phyloP scores from a whole-genome alignment of 345 rosid species.

The Kandelia obovata region DNA sequence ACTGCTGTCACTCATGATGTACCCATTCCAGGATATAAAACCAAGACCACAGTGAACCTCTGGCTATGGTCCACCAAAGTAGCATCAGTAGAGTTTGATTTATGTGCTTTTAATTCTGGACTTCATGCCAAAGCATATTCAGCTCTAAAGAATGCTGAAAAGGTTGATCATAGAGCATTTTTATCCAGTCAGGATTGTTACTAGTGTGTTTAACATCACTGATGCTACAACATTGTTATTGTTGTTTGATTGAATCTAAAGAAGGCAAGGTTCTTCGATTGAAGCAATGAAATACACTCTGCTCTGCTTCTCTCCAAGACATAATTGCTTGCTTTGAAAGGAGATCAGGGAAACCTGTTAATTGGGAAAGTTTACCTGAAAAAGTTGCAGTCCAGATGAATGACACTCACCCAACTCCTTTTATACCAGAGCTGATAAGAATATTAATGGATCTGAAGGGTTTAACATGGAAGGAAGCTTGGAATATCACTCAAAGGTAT shows the following conservation, averaged over 20 bases:
- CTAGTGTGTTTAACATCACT: too few species aligned
- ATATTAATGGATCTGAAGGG: constrained; percentile 46
- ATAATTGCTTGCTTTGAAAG: constrained; percentile 43
- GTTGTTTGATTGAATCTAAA: constrained; percentile 26
- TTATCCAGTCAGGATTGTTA: background rate
- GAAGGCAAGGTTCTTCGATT: constrained; percentile 50
- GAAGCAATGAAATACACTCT: constrained; percentile 55
- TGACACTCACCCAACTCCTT: constrained; percentile 53
- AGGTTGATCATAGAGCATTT: constrained; percentile 24
- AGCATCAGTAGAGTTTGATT: constrained; percentile 37
- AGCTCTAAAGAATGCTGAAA: constrained; percentile 43
- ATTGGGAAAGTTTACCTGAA: constrained; percentile 45
- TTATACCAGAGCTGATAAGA: constrained; percentile 51
- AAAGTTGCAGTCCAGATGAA: constrained; percentile 56
- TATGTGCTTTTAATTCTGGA: constrained; percentile 36
- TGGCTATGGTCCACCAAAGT: constrained; percentile 53
- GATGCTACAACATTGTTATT: background rate
- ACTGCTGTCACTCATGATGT: constrained; percentile 43
- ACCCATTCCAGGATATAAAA: constrained; percentile 50
- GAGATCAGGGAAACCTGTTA: constrained; percentile 31
- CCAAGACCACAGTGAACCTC: constrained; percentile 46
- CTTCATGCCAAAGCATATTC: constrained; percentile 51
- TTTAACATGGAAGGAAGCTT: constrained; percentile 49
- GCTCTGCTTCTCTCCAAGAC: constrained; percentile 51
- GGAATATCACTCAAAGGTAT: constrained; percentile 46